Base-by-base conservation (phyloP, 192 early-diverging fungal genomes). In the Coemansia sp. region DNA sequence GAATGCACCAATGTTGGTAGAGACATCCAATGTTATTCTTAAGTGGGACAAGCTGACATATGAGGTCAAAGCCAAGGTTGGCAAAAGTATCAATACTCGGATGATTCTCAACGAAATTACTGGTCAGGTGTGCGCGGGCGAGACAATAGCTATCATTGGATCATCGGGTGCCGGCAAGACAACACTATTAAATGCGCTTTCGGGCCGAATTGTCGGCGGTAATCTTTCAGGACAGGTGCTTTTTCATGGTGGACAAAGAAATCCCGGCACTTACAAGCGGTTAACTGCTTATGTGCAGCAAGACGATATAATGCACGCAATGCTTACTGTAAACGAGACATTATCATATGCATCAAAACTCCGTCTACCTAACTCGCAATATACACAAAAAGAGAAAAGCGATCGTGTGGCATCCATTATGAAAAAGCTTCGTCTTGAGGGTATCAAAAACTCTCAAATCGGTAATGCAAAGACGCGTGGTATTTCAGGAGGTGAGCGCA, bases 111-210 rank as follows among this genome's bases (percentile, higher is more conserved):
- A 84, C 52, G 76, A 84, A 2, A 85, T 95, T 20, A 87, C 79
- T 2, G 94, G 94, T 5, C 69, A 85, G 17, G 86, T 92, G 25
- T 74, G 77, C 20, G 79, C 90, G 6, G 91, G 91, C 30, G 86
- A 91, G 32, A 82, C 91, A 50, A 82, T 92, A 54, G 94, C 92
- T 1, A 91, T 98, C 17, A 96, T 97, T 85, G 96, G 95, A 5
- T 93, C 93, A 0, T 91, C 88, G 29, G 95, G 95, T 10, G 92
- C 94, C 6, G 96, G 94, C 21, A 97, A 95, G 79, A 89, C 93
- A 9, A 94, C 90, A 5, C 66, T 95, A 24, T 75, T 97, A 11
- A 91, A 93, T 73, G 83, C 91, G n/a, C 72, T 94, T n/a, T 89
- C 89, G 7, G 88, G 87, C 0, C 90, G 90, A 25, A 76, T 85